Conservation (phyloP, 495 filamentous ascomycete genomes). For the Pseudevernia furfuracea region DNA sequence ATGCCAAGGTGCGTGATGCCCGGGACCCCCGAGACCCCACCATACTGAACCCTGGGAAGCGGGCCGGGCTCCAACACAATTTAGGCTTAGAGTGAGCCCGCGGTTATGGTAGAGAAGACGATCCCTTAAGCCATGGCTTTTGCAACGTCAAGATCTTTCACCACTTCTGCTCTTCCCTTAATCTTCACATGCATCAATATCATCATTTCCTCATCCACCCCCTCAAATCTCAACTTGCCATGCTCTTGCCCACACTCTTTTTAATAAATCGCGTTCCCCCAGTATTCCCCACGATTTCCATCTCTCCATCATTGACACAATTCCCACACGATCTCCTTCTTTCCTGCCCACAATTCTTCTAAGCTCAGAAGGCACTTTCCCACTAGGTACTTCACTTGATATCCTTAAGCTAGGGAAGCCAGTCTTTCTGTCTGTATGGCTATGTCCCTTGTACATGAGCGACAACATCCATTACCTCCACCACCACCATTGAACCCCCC, state of each 20-base stretch:
- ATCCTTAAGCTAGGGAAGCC: neutral
- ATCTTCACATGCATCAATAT: too few species aligned
- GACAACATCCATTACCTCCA: constrained; percentile 14
- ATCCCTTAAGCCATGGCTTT: neutral
- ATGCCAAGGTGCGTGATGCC: too few species aligned
- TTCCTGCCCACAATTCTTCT: neutral
- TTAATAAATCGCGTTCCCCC: too few species aligned
- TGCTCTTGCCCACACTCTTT: neutral
- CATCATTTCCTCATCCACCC: too few species aligned
- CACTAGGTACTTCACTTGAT: too few species aligned
- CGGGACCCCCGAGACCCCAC: too few species aligned
- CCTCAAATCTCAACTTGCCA: neutral
- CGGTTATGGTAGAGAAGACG: neutral
- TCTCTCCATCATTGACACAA: neutral
- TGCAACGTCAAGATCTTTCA: neutral
- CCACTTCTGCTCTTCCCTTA: neutral
- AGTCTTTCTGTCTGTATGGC: neutral
- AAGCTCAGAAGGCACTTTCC: neutral
- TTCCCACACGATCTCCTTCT: neutral
- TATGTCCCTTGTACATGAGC: constrained; percentile 20
- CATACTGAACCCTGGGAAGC: neutral
- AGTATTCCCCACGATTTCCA: too few species aligned
- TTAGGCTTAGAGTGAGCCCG: neutral
- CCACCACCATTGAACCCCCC: constrained; percentile 18
- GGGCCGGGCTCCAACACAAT: neutral